Percentiles rank a stretch among this genome's conserved stretches.
These are phyloP conservation scores for Didymella pomorum DNA, from an alignment of 2,329 filamentous ascomycete species.

Conservation along the genomic window DNA sequence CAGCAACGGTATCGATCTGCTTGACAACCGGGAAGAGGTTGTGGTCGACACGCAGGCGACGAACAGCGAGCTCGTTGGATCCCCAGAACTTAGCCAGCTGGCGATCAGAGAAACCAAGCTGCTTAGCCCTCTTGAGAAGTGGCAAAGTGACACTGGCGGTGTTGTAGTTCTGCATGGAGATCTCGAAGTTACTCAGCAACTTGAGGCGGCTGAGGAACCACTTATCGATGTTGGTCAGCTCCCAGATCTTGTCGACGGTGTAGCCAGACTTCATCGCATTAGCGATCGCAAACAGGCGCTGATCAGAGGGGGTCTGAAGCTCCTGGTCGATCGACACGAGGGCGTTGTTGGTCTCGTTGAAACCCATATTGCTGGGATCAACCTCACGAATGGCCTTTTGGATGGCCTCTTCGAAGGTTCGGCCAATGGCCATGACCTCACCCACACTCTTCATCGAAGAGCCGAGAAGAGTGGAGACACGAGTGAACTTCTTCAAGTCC, in stretches of 20 bases:
- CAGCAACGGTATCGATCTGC: conserved; percentile 98
- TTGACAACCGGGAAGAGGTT: conserved; percentile 91
- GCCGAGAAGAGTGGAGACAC: conserved; percentile 92
- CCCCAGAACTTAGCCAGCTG: conserved; percentile 94
- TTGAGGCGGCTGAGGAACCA: conserved; percentile 97
- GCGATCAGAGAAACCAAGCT: conserved; percentile 91
- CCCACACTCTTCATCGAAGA: conserved; percentile 99
- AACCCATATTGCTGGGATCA: conserved; percentile 94
- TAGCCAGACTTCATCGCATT: conserved; percentile 97
- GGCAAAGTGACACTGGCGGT: conserved; percentile 70
- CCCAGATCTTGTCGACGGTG: conserved; percentile 95
- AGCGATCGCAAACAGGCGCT: conserved; percentile 95
- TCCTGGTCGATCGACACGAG: conserved; percentile 97
- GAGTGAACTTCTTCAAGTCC: conserved; percentile 98
- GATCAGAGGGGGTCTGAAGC: conserved; percentile 95
- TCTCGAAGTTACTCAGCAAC: conserved; percentile 87
- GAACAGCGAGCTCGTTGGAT: conserved; percentile 91
- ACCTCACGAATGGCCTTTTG: conserved; percentile 97
- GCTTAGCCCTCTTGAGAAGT: conserved; percentile 83
- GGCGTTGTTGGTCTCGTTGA: conserved; percentile 78
- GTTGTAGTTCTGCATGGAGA: conserved; percentile 74
- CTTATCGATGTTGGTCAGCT: conserved; percentile 97
- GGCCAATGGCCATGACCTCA: conserved; percentile 97
- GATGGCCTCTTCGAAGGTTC: conserved; percentile 97
- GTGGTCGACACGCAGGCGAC: conserved; percentile 82